Conservation (phyloP, 257 asterid genomes). For the Solanum chaucha region DNA sequence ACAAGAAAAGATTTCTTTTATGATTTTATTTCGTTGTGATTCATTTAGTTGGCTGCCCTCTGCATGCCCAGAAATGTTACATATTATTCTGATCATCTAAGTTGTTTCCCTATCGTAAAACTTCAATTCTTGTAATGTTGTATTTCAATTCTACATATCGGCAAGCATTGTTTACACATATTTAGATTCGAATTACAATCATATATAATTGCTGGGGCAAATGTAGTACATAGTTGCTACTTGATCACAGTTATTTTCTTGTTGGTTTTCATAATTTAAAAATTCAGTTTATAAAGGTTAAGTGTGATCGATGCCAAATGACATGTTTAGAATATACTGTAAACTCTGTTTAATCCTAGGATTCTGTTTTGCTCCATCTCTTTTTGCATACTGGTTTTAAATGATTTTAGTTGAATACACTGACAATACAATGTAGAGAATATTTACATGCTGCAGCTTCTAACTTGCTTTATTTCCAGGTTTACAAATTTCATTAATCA, state of each 20-base stretch:
- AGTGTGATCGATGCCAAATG: background rate
- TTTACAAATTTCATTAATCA: background rate
- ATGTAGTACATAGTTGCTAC: background rate
- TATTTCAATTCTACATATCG: background rate
- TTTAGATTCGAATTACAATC: background rate
- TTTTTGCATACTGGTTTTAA: background rate
- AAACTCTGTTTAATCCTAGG: background rate
- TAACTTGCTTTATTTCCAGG: background rate
- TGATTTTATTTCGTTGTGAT: background rate
- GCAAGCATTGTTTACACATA: background rate
- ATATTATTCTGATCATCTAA: background rate
- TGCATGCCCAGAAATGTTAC: background rate
- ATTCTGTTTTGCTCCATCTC: background rate
- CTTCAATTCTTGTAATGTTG: background rate
- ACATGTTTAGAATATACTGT: background rate
- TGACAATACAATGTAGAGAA: background rate
- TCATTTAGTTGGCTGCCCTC: background rate
- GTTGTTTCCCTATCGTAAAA: background rate
- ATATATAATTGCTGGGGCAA: background rate
- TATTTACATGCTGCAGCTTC: background rate
- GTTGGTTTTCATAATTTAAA: no score
- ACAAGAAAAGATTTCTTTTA: background rate
- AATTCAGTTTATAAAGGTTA: no score
- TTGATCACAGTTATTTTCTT: no score
- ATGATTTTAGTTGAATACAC: background rate